Base-by-base conservation (phyloP, 108 stramenopile species). In the Cyclotella distinguenda region DNA sequence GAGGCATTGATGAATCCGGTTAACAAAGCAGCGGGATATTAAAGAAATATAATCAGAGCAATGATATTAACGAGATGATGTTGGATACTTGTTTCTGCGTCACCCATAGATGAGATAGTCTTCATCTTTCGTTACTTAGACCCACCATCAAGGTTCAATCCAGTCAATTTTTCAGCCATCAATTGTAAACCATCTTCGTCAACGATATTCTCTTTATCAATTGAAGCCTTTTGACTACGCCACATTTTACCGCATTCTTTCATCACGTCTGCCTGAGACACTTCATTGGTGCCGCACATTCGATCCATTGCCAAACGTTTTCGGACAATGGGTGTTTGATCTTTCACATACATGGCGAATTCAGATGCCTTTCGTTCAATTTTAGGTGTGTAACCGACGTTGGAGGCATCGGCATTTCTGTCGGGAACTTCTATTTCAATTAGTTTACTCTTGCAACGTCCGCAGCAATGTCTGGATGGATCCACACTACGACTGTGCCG, bases 401-500 rank as follows among this genome's bases (percentile, higher is more conserved):
- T 58, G 1, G 63, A 31, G 38, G 33, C 55, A 23, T 64, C 57
- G 21, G 13, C 51, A 35, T 66, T 72, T 25, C 56, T 73, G 6
- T 55, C 27, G 7, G 80, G 76, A 11, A 82, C 73, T 59, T 87
- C 84, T 2, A 88, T 77, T 66, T 90, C 86, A 19, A 94, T 70
- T 8, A 94, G 57, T 59, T 64, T 71, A 8, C 85, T 75, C 38
- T 73, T 66, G 61, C 93, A 94, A 43, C 67, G 64, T 13, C 86
- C 84, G 55, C 93, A 94, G 38, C 80, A 78, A 23, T 94, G 82
- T 32, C 71, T 76, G 16, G 44, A 42, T 10, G 65, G 48, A 49
- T 89, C 78, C 3, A 93, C 68, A 56, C 86, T 86, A n/a, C 75
- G 62, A 59, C 86, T 90, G 63, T 90, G 91, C 10, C 87, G 73